These are phyloP conservation scores for Chimonanthus praecox DNA, from an alignment of 164 flowering plant genomes.

Conservation along the genomic window DNA sequence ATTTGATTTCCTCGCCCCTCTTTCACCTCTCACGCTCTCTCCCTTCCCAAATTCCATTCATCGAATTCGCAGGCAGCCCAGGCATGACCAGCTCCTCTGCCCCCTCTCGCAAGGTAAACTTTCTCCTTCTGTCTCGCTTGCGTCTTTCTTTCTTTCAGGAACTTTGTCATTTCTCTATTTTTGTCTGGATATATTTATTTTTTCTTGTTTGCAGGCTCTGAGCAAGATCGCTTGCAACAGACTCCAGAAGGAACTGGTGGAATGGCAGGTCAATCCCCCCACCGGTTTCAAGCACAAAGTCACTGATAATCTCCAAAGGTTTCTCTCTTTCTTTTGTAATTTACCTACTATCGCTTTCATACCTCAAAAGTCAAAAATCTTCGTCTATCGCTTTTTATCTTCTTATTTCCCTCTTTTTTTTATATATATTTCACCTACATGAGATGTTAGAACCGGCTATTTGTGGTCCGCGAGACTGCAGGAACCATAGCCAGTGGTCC, in stretches of 20 bases:
- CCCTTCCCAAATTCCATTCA: background rate
- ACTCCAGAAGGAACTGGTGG: slow-evolving; percentile 81
- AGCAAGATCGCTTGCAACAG: slow-evolving; percentile 87
- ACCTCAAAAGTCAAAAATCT: background rate
- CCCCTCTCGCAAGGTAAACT: slow-evolving; percentile 21
- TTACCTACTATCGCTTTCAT: no score
- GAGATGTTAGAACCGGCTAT: no score
- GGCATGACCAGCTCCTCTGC: slow-evolving; percentile 28
- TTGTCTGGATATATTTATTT: background rate
- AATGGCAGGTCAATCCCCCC: slow-evolving; percentile 94
- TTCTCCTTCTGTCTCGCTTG: background rate
- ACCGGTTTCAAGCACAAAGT: slow-evolving; percentile 75
- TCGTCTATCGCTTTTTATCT: background rate
- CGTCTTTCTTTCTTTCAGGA: background rate
- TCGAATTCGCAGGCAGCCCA: background rate
- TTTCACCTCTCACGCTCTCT: background rate
- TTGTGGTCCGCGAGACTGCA: no score
- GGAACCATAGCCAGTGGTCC: no score
- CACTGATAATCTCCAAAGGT: slow-evolving; percentile 94
- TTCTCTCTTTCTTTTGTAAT: background rate
- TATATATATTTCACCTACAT: no score
- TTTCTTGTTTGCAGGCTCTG: slow-evolving; percentile 33
- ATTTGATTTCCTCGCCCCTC: no score
- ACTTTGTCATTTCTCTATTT: background rate
- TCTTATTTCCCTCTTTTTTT: background rate